Conservation (phyloP, 176 grass and related monocot genomes). For the Carex scoparia region DNA sequence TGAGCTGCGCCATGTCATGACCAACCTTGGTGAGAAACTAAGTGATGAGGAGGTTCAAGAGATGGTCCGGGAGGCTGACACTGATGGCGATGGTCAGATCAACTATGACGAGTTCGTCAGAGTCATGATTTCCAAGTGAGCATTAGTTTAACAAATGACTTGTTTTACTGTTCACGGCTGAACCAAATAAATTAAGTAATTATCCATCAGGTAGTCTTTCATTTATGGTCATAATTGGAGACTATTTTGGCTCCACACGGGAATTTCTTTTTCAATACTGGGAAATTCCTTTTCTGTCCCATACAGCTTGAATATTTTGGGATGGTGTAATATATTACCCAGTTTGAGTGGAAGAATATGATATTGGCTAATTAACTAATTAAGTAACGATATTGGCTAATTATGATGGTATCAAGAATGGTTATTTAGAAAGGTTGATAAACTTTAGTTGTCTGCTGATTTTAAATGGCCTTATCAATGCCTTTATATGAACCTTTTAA, state of each 20-base stretch:
- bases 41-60: constrained; percentile 50
- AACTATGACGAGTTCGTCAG: constrained; percentile 78
- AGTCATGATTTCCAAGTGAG: constrained; percentile 86
- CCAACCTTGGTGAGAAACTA: constrained; percentile 61
- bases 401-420: not conserved
- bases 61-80: constrained; percentile 73
- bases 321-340: not conserved
- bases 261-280: not conserved
- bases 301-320: not conserved
- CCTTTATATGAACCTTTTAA: not conserved
- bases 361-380: not conserved
- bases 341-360: not conserved
- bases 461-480: not conserved
- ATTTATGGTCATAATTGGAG: not conserved
- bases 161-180: not conserved
- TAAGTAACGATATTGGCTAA: not conserved
- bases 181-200: not conserved
- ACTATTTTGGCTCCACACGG: not conserved
- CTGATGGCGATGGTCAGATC: constrained; percentile 75
- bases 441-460: not conserved
- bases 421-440: not conserved
- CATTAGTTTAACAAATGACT: not conserved
- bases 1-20: constrained; percentile 68
- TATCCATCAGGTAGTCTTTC: not conserved
- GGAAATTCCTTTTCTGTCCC: not conserved